Percentiles rank a stretch among this genome's conserved stretches.
phyloP scores from a whole-genome alignment of 805 yeast species.

The Ogataea paradorogensis region DNA sequence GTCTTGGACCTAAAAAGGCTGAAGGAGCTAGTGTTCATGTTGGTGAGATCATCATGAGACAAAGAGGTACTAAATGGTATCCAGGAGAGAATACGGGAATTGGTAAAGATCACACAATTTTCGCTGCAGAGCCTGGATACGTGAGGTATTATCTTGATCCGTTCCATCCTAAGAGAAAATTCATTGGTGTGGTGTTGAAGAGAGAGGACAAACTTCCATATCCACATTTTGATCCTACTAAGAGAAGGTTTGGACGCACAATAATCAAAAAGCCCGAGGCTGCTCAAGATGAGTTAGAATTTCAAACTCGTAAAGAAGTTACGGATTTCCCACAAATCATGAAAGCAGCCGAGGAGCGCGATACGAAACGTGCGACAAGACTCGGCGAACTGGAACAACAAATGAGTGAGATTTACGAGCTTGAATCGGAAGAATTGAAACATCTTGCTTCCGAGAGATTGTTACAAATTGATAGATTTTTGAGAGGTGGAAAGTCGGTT shows the following conservation, averaged over 20 bases:
- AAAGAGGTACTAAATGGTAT: slow-evolving; percentile 89
- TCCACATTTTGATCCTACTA: slow-evolving; percentile 86
- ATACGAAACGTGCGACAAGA: slow-evolving; percentile 34
- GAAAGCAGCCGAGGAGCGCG: slow-evolving; percentile 40
- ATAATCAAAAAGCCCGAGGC: slow-evolving; percentile 47
- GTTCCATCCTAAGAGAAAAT: slow-evolving; percentile 89
- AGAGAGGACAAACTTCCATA: slow-evolving; percentile 70
- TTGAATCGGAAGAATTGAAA: slow-evolving; percentile 26
- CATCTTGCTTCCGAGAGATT: slow-evolving; percentile 51
- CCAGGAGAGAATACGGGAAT: slow-evolving; percentile 92
- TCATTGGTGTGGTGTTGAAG: slow-evolving; percentile 80
- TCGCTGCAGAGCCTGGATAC: slow-evolving; percentile 88
- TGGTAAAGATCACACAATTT: slow-evolving; percentile 92
- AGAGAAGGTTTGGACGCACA: slow-evolving; percentile 77
- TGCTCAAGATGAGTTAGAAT: slow-evolving; percentile 57
- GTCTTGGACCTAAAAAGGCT: slow-evolving; percentile 85
- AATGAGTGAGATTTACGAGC: slow-evolving; percentile 28
- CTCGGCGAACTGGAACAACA: slow-evolving; percentile 31
- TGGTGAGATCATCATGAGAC: slow-evolving; percentile 89
- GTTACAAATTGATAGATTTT: slow-evolving; percentile 47
- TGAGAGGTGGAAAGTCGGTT: slow-evolving; percentile 55
- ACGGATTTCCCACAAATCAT: slow-evolving; percentile 53
- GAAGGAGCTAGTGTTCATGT: slow-evolving; percentile 75
- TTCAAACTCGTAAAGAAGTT: slow-evolving; percentile 66
- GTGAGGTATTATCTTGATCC: slow-evolving; percentile 93